These are phyloP conservation scores for Telopea speciosissima DNA, from an alignment of 177 flowering plant genomes.

Conservation along the genomic window DNA sequence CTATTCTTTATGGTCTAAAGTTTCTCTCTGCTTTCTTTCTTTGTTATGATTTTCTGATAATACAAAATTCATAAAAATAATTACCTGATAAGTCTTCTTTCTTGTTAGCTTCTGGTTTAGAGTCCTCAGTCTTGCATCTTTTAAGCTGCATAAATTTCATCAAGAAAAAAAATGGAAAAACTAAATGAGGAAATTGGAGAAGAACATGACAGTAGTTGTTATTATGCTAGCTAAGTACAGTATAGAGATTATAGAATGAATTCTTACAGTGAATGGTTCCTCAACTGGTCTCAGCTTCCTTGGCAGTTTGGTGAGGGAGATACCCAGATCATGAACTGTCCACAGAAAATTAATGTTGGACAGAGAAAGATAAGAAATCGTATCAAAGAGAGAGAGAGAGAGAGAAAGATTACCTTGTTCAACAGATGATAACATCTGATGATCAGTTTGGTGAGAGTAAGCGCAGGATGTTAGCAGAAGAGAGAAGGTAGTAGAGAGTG, in stretches of 20 bases:
- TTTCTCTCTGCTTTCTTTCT: neutral
- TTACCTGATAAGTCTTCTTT: neutral
- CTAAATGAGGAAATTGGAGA: neutral
- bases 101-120: neutral
- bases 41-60: too few relatives aligned
- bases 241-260: neutral
- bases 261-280: neutral
- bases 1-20: neutral
- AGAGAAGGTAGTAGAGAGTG: neutral
- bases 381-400: neutral
- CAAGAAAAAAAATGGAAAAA: neutral
- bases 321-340: neutral
- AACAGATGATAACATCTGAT: neutral
- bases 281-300: neutral
- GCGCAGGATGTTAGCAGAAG: neutral
- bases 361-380: too few relatives aligned
- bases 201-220: too few relatives aligned
- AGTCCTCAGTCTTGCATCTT: neutral
- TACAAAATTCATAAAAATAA: too few relatives aligned
- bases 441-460: neutral
- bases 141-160: neutral
- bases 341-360: too few relatives aligned
- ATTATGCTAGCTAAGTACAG: neutral
- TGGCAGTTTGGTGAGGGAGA: neutral
- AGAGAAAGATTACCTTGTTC: neutral